Evolutionary conservation across 2,329 filamentous ascomycete species (phyloP).

Genomic region (Fulvia fulva): DNA sequence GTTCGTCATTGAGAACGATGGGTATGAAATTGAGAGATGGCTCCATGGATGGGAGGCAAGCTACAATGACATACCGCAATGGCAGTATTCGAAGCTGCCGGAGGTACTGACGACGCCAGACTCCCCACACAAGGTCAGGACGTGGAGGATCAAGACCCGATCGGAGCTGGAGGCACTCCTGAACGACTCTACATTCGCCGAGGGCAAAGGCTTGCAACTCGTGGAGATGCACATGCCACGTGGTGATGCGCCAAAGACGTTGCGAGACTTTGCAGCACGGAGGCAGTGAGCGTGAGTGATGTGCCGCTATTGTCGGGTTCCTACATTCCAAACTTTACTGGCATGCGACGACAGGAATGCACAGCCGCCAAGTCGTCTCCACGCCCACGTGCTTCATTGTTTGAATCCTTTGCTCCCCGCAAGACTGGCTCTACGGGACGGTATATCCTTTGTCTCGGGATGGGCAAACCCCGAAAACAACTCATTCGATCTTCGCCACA

Average conservation of each 20-base stretch:
- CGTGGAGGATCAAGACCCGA: slow-evolving; percentile 10
- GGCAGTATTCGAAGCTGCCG: slow-evolving; percentile 12
- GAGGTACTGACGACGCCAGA: slow-evolving; percentile 6
- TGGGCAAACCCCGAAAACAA: background rate
- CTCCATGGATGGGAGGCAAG: slow-evolving; percentile 40
- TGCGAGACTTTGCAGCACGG: slow-evolving; percentile 6
- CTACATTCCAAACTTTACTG: background rate
- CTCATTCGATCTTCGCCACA: too few relatives aligned
- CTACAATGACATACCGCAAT: slow-evolving; percentile 18
- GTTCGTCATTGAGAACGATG: slow-evolving; percentile 42
- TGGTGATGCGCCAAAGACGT: slow-evolving; percentile 13
- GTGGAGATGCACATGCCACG: slow-evolving; percentile 16
- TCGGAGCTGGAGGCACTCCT: slow-evolving; percentile 12
- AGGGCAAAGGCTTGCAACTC: slow-evolving; percentile 13
- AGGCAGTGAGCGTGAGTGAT: background rate
- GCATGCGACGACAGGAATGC: background rate
- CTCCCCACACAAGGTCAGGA: slow-evolving; percentile 6
- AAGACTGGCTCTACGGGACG: background rate
- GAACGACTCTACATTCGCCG: slow-evolving; percentile 7
- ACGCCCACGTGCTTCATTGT: background rate
- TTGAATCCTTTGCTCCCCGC: background rate
- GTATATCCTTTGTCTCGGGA: background rate
- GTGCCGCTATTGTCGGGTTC: background rate
- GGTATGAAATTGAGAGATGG: slow-evolving; percentile 44
- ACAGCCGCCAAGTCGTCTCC: background rate